Evolutionary conservation across 257 asterid species (phyloP), one percentile per base, ranked within the genome.

Genomic region (Ehretia macrophylla): DNA sequence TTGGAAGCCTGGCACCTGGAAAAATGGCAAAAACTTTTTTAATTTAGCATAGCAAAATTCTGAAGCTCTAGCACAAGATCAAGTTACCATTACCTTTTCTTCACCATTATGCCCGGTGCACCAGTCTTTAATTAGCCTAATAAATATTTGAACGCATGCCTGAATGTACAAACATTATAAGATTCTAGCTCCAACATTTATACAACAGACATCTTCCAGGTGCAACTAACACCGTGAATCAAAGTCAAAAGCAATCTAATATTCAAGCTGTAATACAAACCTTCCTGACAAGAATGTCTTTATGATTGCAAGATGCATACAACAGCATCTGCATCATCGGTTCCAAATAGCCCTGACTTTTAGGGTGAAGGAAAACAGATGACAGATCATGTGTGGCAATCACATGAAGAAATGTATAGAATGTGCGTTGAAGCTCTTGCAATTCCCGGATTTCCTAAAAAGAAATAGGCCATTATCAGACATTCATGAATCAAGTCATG

Each of bases 121-220:
- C 99, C 99, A 93, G 72, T 93, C 99, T 69, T 82, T 89, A 69
- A 93, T 93, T 56, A 93, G 80, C 86, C 94, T 75, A 58, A 83
- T 66, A 73, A 93, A 82, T 59, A 93, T 86, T 71, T 93, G 99
- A 56, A 93, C 95, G 65, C 94, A 90, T 47, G 86, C 82, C 99
- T 93, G 87, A 53, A 74, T 19, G 21, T 62, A 49, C n/a, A 20
- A 51, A 51, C 50, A 63, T 58, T 17, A 44, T 32, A 39, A 61
- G 27, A 50, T 18, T 59, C 56, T 32, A 68, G 72, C 48, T 32
- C 53, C 40, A 42, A 40, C 14, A 18, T 21, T 22, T 13, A 8
- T 42, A 17, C 17, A 57, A 45, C 22, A 8, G 20, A 58, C 23
- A 48, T 51, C 55, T 35, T 8, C 53, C 64, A 55, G 9, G 38